phyloP scores from a whole-genome alignment of 2,329 filamentous ascomycete species.

The Leptographium wingfieldii region DNA sequence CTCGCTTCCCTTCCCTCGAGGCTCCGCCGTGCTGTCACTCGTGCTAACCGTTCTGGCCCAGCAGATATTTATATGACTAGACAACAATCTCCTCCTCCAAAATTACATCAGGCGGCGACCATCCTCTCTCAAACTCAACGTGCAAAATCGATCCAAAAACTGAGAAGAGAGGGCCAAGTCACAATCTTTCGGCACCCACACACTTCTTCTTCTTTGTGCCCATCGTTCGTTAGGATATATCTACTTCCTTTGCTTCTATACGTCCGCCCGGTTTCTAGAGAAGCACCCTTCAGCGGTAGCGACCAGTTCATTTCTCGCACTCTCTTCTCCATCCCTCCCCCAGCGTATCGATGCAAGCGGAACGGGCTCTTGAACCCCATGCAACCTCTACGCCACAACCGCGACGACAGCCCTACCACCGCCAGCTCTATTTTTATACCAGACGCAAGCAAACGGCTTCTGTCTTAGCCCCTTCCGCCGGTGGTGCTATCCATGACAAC shows the following conservation, averaged over 20 bases:
- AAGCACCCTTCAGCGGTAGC: background rate
- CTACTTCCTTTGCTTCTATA: background rate
- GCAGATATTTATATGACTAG: background rate
- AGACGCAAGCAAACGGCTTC: slow-evolving; percentile 2
- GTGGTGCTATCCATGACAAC: slow-evolving; percentile 21
- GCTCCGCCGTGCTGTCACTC: background rate
- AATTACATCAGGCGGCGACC: background rate
- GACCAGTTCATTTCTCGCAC: background rate
- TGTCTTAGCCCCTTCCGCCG: background rate
- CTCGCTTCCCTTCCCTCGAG: background rate
- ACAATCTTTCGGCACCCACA: background rate
- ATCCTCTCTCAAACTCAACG: background rate
- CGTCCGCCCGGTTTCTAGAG: too few species aligned
- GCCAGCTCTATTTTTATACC: background rate
- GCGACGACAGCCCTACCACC: background rate
- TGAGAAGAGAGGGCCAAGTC: background rate
- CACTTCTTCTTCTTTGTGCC: background rate
- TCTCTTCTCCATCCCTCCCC: background rate
- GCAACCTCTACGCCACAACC: background rate
- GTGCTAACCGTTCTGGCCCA: background rate
- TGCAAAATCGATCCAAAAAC: background rate
- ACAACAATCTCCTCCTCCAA: background rate
- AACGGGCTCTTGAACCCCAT: slow-evolving; percentile 8
- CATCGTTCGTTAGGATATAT: background rate
- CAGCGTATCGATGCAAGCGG: slow-evolving; percentile 11